A percentile compares a stretch with the other conserved stretches of the same genome.
These are phyloP conservation scores for Speleostelium caveatum DNA, from an alignment of 78 protist genomes.

Conservation along the genomic window DNA sequence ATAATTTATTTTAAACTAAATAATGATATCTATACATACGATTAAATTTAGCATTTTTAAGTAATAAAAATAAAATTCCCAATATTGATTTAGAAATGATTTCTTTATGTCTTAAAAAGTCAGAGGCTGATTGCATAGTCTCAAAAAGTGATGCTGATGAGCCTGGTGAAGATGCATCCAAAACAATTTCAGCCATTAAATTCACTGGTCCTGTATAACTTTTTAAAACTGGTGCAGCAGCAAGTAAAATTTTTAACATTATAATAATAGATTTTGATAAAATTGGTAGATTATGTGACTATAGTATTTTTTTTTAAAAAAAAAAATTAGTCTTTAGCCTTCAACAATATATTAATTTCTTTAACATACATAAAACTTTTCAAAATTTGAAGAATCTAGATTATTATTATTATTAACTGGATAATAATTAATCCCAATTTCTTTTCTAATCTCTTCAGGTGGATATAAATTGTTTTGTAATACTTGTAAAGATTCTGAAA, in stretches of 20 bases:
- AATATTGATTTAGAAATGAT: constrained; percentile 55
- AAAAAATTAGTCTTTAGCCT: not conserved
- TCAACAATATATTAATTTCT: not conserved
- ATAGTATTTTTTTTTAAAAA: not conserved
- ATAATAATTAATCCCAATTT: constrained; percentile 28
- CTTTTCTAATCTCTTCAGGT: constrained; percentile 36
- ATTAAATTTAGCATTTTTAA: constrained; percentile 69
- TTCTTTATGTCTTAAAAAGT: constrained; percentile 74
- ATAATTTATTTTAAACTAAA: no score
- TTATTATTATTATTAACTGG: not conserved
- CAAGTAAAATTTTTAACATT: constrained; percentile 46
- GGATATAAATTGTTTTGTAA: constrained; percentile 57
- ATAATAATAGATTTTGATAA: constrained; percentile 46
- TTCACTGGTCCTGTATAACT: constrained; percentile 66
- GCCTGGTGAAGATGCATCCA: constrained; percentile 71
- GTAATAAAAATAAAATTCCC: constrained; percentile 36
- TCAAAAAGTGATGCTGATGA: constrained; percentile 54
- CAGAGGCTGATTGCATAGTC: constrained; percentile 74
- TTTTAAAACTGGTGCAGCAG: constrained; percentile 56
- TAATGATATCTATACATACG: constrained; percentile 24
- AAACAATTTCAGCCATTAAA: constrained; percentile 57
- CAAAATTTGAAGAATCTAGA: constrained; percentile 13
- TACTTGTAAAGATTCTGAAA: constrained; percentile 37
- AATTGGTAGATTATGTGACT: not conserved
- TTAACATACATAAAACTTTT: constrained; percentile 41